Conservation (phyloP, 2,329 filamentous ascomycete species). For the Coniochaeta sp. region DNA sequence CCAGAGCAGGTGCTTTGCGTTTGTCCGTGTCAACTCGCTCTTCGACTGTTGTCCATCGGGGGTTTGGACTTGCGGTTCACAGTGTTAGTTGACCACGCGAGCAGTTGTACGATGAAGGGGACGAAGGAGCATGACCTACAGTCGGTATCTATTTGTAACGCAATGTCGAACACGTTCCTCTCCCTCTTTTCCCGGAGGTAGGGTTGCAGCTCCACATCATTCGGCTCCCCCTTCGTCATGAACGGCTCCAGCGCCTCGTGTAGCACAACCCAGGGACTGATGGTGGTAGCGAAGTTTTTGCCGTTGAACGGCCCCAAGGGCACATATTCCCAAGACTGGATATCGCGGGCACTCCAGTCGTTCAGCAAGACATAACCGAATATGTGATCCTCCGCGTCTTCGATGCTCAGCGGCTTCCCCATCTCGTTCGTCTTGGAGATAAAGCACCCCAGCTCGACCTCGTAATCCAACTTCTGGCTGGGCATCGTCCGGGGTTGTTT, state of each 20-base stretch:
- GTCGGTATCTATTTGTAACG: conserved; percentile 57
- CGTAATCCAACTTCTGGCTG: conserved; percentile 65
- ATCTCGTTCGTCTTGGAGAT: conserved; percentile 58
- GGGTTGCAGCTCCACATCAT: conserved; percentile 24
- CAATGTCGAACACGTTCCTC: conserved; percentile 61
- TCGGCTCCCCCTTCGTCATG: conserved; percentile 23
- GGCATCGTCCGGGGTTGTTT: conserved; percentile 59
- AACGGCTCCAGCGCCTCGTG: conserved; percentile 64
- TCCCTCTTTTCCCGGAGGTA: conserved; percentile 52
- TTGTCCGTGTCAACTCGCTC: conserved; percentile 50
- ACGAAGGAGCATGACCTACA: conserved; percentile 32
- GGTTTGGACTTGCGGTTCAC: too few species aligned
- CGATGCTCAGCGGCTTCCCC: conserved; percentile 56
- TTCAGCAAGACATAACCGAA: conserved; percentile 81
- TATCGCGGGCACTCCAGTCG: conserved; percentile 79
- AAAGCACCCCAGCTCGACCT: conserved; percentile 74
- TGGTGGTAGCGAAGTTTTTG: conserved; percentile 76
- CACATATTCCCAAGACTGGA: conserved; percentile 80
- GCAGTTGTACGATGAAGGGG: too few species aligned
- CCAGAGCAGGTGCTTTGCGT: conserved; percentile 64
- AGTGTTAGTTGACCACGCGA: too few species aligned
- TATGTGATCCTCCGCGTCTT: conserved; percentile 60
- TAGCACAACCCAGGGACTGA: conserved; percentile 74
- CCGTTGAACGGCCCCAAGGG: conserved; percentile 76
- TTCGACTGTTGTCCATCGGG: conserved; percentile 38